Conservation (phyloP, 1,139 yeast species). For the Nakaseomyces glabratus region DNA sequence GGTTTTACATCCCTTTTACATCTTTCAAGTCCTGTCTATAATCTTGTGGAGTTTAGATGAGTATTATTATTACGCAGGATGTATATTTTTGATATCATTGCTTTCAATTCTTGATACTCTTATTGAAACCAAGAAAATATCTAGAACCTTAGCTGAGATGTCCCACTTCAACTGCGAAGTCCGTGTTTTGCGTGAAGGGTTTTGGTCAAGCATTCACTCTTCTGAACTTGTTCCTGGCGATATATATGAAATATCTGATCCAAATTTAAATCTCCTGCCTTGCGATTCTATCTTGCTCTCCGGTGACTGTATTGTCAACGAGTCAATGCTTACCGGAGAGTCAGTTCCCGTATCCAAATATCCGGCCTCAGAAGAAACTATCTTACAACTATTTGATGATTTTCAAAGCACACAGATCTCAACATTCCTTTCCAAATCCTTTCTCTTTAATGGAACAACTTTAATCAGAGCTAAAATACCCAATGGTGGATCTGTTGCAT, state of each 20-base stretch:
- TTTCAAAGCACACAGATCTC: slow-evolving; percentile 50
- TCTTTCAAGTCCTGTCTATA: slow-evolving; percentile 88
- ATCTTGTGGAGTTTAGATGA: slow-evolving; percentile 86
- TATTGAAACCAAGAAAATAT: slow-evolving; percentile 71
- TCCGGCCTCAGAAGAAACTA: slow-evolving; percentile 55
- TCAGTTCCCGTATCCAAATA: slow-evolving; percentile 89
- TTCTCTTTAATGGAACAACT: slow-evolving; percentile 80
- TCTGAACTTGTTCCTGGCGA: slow-evolving; percentile 94
- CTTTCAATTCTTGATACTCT: slow-evolving; percentile 72
- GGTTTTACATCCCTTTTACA: slow-evolving; percentile 86
- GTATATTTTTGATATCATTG: slow-evolving; percentile 80
- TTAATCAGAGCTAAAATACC: slow-evolving; percentile 71
- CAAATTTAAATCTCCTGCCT: slow-evolving; percentile 63
- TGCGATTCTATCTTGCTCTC: slow-evolving; percentile 81
- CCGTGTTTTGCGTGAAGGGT: slow-evolving; percentile 85
- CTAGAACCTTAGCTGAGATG: slow-evolving; percentile 61
- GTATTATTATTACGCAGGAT: slow-evolving; percentile 85
- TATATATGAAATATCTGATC: slow-evolving; percentile 82
- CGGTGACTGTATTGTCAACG: slow-evolving; percentile 92
- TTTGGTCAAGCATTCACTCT: slow-evolving; percentile 79
- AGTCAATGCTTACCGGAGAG: slow-evolving; percentile 95
- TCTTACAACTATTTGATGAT: slow-evolving; percentile 45
- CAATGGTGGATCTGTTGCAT: slow-evolving; percentile 42
- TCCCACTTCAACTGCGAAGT: slow-evolving; percentile 71
- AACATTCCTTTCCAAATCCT: slow-evolving; percentile 60